These are phyloP conservation scores for Russula sp. DNA, from an alignment of 768 basidiomycete species.

Conservation along the genomic window DNA sequence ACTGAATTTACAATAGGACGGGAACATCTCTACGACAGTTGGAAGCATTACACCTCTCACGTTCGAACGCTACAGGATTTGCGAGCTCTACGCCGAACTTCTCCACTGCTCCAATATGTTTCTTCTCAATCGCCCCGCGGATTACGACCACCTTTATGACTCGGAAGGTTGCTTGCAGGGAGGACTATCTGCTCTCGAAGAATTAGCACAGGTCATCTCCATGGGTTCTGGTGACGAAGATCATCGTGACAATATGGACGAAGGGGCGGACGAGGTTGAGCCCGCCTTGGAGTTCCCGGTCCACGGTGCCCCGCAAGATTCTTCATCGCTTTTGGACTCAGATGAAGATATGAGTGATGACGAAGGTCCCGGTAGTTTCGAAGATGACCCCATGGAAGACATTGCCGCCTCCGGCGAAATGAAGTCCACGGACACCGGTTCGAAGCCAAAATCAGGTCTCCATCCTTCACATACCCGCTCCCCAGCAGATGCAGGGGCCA, in stretches of 20 bases:
- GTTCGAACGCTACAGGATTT: slow-evolving; percentile 90
- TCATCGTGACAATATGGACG: slow-evolving; percentile 52
- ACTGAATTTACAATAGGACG: slow-evolving; percentile 39
- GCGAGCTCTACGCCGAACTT: slow-evolving; percentile 94
- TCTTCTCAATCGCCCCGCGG: slow-evolving; percentile 73
- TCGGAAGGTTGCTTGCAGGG: slow-evolving; percentile 77
- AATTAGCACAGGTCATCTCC: slow-evolving; percentile 77
- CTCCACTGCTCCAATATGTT: slow-evolving; percentile 98
- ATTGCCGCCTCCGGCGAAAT: slow-evolving; percentile 69
- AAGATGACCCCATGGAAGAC: slow-evolving; percentile 78
- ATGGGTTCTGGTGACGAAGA: slow-evolving; percentile 48
- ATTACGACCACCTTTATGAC: slow-evolving; percentile 69
- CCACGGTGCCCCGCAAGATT: slow-evolving; percentile 42
- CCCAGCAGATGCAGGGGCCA: slow-evolving; percentile 10
- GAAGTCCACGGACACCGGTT: slow-evolving; percentile 11
- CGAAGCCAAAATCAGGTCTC: slow-evolving; percentile 6
- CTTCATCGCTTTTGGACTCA: slow-evolving; percentile 49
- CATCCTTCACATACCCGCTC: slow-evolving; percentile 13
- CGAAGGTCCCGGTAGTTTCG: slow-evolving; percentile 62
- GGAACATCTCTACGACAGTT: slow-evolving; percentile 64
- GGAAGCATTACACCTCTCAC: slow-evolving; percentile 75
- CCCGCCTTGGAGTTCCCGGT: slow-evolving; percentile 65
- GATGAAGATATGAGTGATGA: slow-evolving; percentile 73
- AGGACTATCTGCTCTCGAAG: slow-evolving; percentile 79
- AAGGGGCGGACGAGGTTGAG: slow-evolving; percentile 50